Percentiles rank a stretch among this genome's conserved stretches.
Evolutionary conservation across 495 filamentous ascomycete species (phyloP).

Genomic region (Penicillium paradoxum): DNA sequence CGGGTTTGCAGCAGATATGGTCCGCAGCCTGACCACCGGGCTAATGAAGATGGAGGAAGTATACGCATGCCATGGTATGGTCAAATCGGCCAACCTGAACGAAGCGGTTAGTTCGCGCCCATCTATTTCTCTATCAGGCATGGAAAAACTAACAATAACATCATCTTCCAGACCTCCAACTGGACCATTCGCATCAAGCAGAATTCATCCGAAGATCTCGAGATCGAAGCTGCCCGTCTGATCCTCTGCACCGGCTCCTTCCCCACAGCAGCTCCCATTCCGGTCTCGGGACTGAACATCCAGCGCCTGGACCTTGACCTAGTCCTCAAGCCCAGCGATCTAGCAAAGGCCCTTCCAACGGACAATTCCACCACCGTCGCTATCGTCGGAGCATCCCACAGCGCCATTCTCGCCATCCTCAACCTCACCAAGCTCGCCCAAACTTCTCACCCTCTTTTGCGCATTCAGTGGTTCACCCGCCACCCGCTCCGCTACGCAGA

Average conservation of each 20-base stretch:
- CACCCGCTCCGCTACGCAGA: conserved; percentile 57
- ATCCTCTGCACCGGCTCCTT: conserved; percentile 56
- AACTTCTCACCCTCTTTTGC: conserved; percentile 46
- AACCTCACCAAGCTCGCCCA: conserved; percentile 52
- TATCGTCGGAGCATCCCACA: conserved; percentile 58
- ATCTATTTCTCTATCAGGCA: too few relatives aligned
- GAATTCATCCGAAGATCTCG: conserved; percentile 26
- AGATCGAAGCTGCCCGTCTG: conserved; percentile 37
- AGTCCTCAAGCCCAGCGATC: conserved; percentile 50
- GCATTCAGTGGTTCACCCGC: conserved; percentile 57
- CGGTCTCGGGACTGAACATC: conserved; percentile 26
- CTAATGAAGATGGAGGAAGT: conserved; percentile 44
- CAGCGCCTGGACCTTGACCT: conserved; percentile 49
- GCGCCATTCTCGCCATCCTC: conserved; percentile 55
- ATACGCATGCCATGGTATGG: conserved; percentile 34
- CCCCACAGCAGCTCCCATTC: conserved; percentile 43
- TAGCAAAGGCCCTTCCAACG: conserved; percentile 38
- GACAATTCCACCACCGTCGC: conserved; percentile 38
- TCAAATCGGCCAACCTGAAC: conserved; percentile 36
- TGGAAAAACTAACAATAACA: conserved; percentile 9
- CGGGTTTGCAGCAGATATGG: conserved; percentile 50
- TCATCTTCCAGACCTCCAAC: conserved; percentile 16
- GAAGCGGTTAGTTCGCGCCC: conserved; percentile 18
- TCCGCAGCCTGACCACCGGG: conserved; percentile 45
- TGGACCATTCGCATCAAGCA: conserved; percentile 44